A percentile compares a stretch with the other conserved stretches of the same genome.
These are phyloP conservation scores for Ustilago nuda DNA, from an alignment of 1,284 basidiomycete species.

Conservation along the genomic window DNA sequence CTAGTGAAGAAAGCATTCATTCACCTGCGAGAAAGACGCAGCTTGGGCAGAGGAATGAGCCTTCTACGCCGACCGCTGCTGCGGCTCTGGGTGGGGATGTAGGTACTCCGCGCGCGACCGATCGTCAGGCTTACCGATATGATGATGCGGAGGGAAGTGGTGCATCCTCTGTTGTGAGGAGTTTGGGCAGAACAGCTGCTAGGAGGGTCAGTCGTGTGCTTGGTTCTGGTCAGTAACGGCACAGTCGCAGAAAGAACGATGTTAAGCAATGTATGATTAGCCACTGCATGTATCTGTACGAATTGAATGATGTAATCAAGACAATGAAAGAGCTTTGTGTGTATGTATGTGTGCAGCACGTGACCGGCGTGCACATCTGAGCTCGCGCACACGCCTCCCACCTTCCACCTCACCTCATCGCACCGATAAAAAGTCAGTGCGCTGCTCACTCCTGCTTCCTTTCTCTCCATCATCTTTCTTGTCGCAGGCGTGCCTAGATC, in stretches of 20 bases:
- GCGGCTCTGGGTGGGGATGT: constrained; percentile 3
- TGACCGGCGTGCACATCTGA: too few species aligned
- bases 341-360: too few species aligned
- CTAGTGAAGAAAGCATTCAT: constrained; percentile 27
- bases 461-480: too few species aligned
- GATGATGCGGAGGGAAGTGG: background rate
- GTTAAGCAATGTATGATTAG: background rate
- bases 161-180: constrained; percentile 17
- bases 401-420: too few species aligned
- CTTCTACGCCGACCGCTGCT: constrained; percentile 17
- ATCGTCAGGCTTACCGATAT: background rate
- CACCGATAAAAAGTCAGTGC: too few species aligned
- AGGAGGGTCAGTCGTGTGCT: constrained; percentile 32
- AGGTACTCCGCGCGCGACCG: constrained; percentile 20
- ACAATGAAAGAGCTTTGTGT: too few species aligned
- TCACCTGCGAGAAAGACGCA: constrained; percentile 7
- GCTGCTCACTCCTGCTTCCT: too few species aligned
- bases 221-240: constrained; percentile 9
- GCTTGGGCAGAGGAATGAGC: constrained; percentile 6
- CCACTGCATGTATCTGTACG: constrained; percentile 3
- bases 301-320: background rate
- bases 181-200: constrained; percentile 32
- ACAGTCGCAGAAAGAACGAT: background rate
- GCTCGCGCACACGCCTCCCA: too few species aligned
- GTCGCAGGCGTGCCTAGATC: too few species aligned